These are phyloP conservation scores for Phalaenopsis equestris DNA, from an alignment of 106 monocot genomes.

Conservation along the genomic window DNA sequence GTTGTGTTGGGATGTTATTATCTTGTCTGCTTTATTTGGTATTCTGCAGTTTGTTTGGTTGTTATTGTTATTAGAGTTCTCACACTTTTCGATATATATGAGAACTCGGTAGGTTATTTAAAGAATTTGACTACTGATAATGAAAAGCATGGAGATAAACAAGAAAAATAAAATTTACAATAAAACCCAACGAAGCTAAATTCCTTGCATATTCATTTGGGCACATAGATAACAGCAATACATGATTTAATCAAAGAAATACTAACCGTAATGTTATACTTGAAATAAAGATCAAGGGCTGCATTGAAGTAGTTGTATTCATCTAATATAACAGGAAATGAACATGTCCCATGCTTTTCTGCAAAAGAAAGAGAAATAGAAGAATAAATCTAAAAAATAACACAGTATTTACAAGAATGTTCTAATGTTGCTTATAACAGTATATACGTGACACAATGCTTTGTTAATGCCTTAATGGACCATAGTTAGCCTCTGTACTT, in stretches of 20 bases:
- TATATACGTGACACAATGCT: neutral
- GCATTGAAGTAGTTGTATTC: slow-evolving; percentile 75
- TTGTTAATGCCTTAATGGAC: neutral
- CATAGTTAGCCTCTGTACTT: neutral
- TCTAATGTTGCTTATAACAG: neutral
- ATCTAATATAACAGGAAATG: slow-evolving; percentile 64
- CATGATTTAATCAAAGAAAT: neutral
- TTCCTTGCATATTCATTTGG: neutral
- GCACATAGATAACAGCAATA: neutral
- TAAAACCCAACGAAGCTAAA: neutral
- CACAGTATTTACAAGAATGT: neutral
- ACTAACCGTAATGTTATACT: slow-evolving; percentile 91
- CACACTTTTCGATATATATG: neutral
- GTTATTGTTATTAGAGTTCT: neutral
- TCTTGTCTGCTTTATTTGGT: too few species aligned
- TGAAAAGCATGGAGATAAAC: neutral
- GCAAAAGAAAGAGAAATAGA: slow-evolving; percentile 3
- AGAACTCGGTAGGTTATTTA: neutral
- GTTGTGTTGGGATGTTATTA: too few species aligned
- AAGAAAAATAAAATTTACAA: neutral
- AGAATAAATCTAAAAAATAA: slow-evolving; percentile 1
- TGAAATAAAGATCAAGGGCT: slow-evolving; percentile 71
- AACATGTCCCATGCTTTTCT: slow-evolving; percentile 91
- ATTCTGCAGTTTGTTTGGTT: neutral
- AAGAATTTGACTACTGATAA: neutral